Base-by-base conservation (phyloP, 208 protist species). In the Tetramitus jugosus region DNA sequence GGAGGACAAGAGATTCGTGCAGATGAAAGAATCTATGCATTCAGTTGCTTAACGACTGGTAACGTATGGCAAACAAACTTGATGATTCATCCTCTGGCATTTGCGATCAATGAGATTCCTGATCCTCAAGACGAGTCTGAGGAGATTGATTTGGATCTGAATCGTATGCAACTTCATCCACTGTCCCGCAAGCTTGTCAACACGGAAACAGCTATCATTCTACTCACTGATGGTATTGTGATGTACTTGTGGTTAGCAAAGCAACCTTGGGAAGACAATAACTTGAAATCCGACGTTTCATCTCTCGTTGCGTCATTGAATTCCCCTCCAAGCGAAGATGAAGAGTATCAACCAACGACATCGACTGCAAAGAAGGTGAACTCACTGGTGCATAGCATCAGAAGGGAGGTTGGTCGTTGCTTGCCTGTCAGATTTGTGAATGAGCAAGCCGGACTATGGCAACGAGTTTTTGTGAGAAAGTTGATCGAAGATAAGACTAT, bases 371-470 rank as follows among this genome's bases (percentile, higher is more conserved):
- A n/a, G n/a, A n/a, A n/a, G n/a, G n/a, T n/a, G n/a, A n/a, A n/a
- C n/a, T n/a, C n/a, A n/a, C n/a, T n/a, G n/a, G 39, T 71, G 39
- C 10, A 29, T 40, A 33, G 10, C 17, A 49, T 71, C 3, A 71
- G 65, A 49, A 49, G 26, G n/a, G n/a, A 49, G 49, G 10, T 49
- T 3, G 35, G 29, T 4, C 26, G 20, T 37, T 23, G 49, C 31
- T 49, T 71, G 65, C 65, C 65, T 29, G 26, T 71, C 3, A 43
- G 40, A 71, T 40, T 71, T 71, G 65, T 29, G 0, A 71, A 71
- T 49, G 10, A 20, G 7, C 14, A 69, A 29, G 8, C 35, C 14
- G 65, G 29, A 17, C 17, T 17, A 52, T 71, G 31, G 39, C 35
- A 49, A 10, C 43, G 65, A 71, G 35, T 40, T 23, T 71, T 71